Evolutionary conservation across 177 flowering plant species (phyloP).

Genomic region (Tripterygium wilfordii): DNA sequence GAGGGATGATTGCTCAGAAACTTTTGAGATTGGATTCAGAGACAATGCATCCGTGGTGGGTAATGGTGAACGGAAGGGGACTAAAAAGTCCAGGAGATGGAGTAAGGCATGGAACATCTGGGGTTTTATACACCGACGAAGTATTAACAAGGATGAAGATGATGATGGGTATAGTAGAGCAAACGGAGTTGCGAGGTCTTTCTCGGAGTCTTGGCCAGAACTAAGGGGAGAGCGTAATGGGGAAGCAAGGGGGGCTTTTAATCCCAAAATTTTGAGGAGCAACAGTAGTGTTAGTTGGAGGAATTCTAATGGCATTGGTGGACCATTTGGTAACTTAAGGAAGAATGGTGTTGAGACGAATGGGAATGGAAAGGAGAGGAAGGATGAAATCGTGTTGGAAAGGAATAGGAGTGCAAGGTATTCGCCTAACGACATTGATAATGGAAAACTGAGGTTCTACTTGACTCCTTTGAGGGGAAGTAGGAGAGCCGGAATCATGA

Average conservation of each 20-base stretch:
- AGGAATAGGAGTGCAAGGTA: constrained; percentile 74
- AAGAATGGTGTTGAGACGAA: constrained; percentile 27
- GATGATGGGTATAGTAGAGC: constrained; percentile 48
- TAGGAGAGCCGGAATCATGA: constrained; percentile 45
- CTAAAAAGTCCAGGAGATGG: constrained; percentile 66
- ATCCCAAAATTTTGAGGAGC: constrained; percentile 48
- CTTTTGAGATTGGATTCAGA: constrained; percentile 47
- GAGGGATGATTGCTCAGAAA: constrained; percentile 71
- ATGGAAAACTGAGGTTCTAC: constrained; percentile 72
- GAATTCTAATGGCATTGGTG: constrained; percentile 28
- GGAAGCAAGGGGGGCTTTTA: constrained; percentile 28
- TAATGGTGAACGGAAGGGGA: constrained; percentile 29
- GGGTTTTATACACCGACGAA: constrained; percentile 62
- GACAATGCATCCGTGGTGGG: constrained; percentile 35
- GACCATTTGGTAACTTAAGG: constrained; percentile 24
- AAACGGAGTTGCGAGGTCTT: constrained; percentile 77
- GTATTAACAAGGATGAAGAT: constrained; percentile 52
- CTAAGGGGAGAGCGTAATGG: constrained; percentile 47
- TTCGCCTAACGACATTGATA: constrained; percentile 54
- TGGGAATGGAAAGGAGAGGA: constrained; percentile 22
- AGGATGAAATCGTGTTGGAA: constrained; percentile 50
- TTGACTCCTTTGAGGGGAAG: constrained; percentile 70
- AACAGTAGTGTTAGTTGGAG: constrained; percentile 79
- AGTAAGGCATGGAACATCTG: constrained; percentile 68
- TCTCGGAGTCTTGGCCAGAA: constrained; percentile 88